These are phyloP conservation scores for Ormosia semicastrata DNA, from an alignment of 306 rosid species.

Conservation along the genomic window DNA sequence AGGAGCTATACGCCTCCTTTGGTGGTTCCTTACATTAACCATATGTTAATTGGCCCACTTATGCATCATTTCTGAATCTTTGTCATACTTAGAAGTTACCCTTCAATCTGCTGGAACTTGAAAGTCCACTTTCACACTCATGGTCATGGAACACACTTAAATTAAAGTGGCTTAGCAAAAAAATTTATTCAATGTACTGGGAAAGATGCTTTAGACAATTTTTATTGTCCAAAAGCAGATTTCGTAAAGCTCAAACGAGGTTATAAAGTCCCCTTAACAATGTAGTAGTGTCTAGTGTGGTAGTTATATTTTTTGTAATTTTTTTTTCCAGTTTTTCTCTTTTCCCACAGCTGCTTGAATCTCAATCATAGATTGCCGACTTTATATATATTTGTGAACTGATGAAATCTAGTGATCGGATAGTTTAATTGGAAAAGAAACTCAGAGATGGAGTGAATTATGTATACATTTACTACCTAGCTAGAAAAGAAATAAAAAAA, in stretches of 20 bases:
- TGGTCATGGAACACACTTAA: slow-evolving; percentile 31
- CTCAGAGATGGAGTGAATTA: neutral
- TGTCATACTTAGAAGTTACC: slow-evolving; percentile 94
- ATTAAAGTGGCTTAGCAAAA: slow-evolving; percentile 27
- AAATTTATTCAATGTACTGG: neutral
- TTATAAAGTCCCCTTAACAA: slow-evolving; percentile 21
- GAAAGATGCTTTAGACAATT: slow-evolving; percentile 22
- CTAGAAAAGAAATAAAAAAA: neutral
- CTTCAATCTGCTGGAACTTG: slow-evolving; percentile 39
- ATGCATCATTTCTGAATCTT: slow-evolving; percentile 67
- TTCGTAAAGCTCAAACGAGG: slow-evolving; percentile 23
- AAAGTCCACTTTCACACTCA: slow-evolving; percentile 42
- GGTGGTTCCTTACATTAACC: slow-evolving; percentile 33
- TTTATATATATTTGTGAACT: neutral
- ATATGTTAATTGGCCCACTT: slow-evolving; percentile 38
- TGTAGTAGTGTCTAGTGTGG: neutral
- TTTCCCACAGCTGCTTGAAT: slow-evolving; percentile 11
- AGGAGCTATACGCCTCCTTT: neutral
- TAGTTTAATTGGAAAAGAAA: slow-evolving; percentile 22
- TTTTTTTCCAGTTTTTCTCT: neutral
- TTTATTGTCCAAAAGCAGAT: neutral
- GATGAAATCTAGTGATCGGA: neutral
- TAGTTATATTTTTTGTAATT: neutral
- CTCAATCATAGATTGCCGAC: neutral
- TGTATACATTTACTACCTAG: neutral